These are phyloP conservation scores for Cantharellus anzutake DNA, from an alignment of 768 basidiomycete species.

Conservation along the genomic window DNA sequence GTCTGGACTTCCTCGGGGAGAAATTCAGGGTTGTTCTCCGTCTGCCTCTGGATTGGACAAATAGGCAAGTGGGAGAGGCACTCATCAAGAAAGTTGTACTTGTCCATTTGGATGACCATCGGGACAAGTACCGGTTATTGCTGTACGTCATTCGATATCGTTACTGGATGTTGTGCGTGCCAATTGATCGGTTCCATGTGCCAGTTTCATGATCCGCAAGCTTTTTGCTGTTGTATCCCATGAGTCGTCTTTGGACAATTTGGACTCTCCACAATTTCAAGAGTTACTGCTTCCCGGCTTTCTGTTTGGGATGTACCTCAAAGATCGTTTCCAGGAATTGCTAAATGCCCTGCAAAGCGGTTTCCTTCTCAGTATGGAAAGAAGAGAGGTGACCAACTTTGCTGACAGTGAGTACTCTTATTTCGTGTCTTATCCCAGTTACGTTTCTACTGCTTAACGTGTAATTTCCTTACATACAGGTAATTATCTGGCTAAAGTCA, in stretches of 20 bases:
- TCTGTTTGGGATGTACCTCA: slow-evolving; percentile 93
- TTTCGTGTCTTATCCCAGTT: too few species aligned
- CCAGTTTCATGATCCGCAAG: slow-evolving; percentile 93
- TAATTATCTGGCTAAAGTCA: slow-evolving; percentile 58
- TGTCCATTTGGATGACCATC: slow-evolving; percentile 69
- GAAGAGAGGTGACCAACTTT: neutral
- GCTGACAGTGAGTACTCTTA: too few species aligned
- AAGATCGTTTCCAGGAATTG: slow-evolving; percentile 86
- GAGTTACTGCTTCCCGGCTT: slow-evolving; percentile 88
- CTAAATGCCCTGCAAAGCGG: slow-evolving; percentile 27
- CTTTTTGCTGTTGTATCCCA: slow-evolving; percentile 81
- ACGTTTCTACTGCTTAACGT: neutral
- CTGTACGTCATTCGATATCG: slow-evolving; percentile 36
- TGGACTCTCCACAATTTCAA: slow-evolving; percentile 97
- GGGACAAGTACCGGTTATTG: slow-evolving; percentile 90
- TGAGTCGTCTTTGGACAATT: slow-evolving; percentile 83
- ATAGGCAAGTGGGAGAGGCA: slow-evolving; percentile 62
- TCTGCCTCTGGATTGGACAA: slow-evolving; percentile 85
- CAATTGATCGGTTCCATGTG: neutral
- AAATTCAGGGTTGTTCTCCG: slow-evolving; percentile 88
- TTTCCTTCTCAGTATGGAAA: neutral
- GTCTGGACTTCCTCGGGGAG: slow-evolving; percentile 86
- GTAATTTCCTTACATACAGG: slow-evolving; percentile 24
- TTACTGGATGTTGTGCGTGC: neutral
- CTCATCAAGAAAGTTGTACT: slow-evolving; percentile 71